A percentile compares a stretch with the other conserved stretches of the same genome.
These are phyloP conservation scores for Aspergillus brasiliensis DNA, from an alignment of 2,329 filamentous ascomycete genomes.

Conservation along the genomic window DNA sequence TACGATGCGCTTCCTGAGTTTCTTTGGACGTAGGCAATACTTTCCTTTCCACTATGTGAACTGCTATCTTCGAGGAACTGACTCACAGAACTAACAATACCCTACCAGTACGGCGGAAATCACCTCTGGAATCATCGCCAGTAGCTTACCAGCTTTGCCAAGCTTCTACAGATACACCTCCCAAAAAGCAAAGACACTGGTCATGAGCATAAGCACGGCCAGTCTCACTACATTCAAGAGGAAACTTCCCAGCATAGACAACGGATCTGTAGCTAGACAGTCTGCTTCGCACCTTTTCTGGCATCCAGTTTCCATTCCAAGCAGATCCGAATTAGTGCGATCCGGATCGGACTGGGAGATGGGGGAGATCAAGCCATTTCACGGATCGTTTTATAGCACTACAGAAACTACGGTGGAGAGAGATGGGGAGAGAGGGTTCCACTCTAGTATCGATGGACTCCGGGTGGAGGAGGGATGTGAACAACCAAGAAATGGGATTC, in stretches of 20 bases:
- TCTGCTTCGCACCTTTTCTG: background rate
- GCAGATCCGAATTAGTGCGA: conserved; percentile 1
- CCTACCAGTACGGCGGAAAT: conserved; percentile 26
- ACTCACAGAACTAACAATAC: background rate
- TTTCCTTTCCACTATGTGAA: background rate
- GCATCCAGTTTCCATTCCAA: background rate
- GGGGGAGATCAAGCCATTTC: conserved; percentile 12
- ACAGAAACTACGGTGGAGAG: conserved; percentile 15
- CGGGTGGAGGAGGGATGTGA: background rate
- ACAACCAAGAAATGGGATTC: conserved; percentile 14
- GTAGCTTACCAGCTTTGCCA: conserved; percentile 27
- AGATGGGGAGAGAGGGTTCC: background rate
- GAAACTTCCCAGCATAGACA: background rate
- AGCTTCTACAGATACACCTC: conserved; percentile 26
- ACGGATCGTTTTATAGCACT: conserved; percentile 14
- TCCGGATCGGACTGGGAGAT: conserved; percentile 8
- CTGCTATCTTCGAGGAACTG: background rate
- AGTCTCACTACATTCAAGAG: background rate
- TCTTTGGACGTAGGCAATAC: conserved; percentile 28
- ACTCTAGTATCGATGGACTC: background rate
- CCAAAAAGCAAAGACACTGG: conserved; percentile 16
- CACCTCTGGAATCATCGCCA: conserved; percentile 27
- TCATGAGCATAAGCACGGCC: conserved; percentile 1
- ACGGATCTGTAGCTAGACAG: conserved; percentile 5
- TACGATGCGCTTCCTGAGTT: conserved; percentile 28